Evolutionary conservation across 768 basidiomycete genomes (phyloP).

Genomic region (Amanita molliuscula): DNA sequence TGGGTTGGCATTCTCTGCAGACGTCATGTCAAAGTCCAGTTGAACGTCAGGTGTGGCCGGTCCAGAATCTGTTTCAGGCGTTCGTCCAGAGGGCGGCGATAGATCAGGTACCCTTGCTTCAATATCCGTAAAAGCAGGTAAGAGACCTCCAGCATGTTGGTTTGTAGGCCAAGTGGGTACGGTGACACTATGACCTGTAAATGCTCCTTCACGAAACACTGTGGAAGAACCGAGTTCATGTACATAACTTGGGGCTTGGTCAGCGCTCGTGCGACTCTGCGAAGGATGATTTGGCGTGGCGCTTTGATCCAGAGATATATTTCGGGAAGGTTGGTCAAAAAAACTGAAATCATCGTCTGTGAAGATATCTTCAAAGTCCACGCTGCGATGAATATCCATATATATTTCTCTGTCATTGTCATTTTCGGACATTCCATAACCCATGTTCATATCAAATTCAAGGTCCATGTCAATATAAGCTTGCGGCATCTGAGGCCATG

Average conservation of each 20-base stretch:
- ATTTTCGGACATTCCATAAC: conserved; percentile 16
- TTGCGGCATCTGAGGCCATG: conserved; percentile 27
- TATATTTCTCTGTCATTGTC: conserved; percentile 19
- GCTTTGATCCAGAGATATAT: neutral
- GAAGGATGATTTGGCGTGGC: neutral
- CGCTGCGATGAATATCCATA: conserved; percentile 12
- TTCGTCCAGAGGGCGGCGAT: conserved; percentile 37
- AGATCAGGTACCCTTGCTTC: conserved; percentile 27
- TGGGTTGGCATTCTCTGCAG: conserved; percentile 12
- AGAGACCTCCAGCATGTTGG: conserved; percentile 18
- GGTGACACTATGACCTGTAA: conserved; percentile 5
- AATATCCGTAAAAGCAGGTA: conserved; percentile 17
- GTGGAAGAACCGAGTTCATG: conserved; percentile 1
- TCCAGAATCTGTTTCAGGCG: conserved; percentile 33
- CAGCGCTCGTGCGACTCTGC: neutral
- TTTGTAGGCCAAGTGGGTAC: conserved; percentile 18
- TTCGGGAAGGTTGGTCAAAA: conserved; percentile 52
- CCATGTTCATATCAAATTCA: conserved; percentile 28
- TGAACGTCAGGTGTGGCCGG: conserved; percentile 48
- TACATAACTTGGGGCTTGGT: conserved; percentile 5
- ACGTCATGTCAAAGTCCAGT: conserved; percentile 21
- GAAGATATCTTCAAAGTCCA: conserved; percentile 53
- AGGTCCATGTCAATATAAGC: conserved; percentile 41
- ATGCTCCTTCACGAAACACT: neutral
- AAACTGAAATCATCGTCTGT: conserved; percentile 88